Conservation (phyloP, 1,284 basidiomycete genomes). For the Puccinia novopanici region DNA sequence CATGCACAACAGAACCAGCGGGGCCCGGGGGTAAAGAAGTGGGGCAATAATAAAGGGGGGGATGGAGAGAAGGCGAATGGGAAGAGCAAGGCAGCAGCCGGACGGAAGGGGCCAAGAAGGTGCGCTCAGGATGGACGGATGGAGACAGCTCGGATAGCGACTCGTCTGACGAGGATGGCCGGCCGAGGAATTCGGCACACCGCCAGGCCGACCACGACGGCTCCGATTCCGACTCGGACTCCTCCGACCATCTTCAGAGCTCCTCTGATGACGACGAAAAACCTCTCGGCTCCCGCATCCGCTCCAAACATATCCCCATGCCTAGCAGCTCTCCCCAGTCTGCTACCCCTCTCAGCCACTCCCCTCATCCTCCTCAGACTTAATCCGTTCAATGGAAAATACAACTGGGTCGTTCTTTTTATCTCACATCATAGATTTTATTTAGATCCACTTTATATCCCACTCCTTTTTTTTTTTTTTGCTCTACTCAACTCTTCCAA, state of each 20-base stretch:
- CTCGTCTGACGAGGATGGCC: background rate
- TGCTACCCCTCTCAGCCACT: background rate
- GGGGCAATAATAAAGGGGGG: background rate
- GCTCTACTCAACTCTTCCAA: background rate
- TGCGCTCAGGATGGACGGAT: background rate
- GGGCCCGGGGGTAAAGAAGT: background rate
- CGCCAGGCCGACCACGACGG: background rate
- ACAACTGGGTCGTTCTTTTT: background rate
- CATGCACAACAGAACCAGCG: background rate
- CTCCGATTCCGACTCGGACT: background rate
- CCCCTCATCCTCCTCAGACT: background rate
- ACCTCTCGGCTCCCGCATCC: conserved; percentile 27
- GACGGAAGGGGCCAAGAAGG: background rate
- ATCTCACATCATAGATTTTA: background rate
- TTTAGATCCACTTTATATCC: background rate
- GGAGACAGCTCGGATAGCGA: conserved; percentile 4
- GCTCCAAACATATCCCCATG: background rate
- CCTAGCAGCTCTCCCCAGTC: background rate
- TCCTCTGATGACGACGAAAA: conserved; percentile 38
- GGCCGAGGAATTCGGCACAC: background rate
- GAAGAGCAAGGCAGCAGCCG: background rate
- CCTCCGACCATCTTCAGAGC: background rate
- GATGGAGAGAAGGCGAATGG: background rate
- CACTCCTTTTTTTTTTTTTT: background rate
- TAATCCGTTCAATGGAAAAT: background rate